phyloP scores from a whole-genome alignment of 306 rosid species.

The Lathyrus sativus region DNA sequence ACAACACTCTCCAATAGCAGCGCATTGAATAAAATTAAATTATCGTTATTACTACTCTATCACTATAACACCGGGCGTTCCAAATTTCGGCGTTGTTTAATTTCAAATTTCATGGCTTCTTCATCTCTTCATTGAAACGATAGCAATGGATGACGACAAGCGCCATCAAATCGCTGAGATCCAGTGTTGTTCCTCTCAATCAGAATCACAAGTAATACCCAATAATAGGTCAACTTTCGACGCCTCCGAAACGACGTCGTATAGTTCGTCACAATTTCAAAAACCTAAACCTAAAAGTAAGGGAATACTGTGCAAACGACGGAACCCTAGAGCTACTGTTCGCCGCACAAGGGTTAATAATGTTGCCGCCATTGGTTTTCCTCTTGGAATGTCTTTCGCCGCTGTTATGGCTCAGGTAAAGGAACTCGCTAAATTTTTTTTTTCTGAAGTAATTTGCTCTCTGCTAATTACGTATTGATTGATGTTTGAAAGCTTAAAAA shows the following conservation, averaged over 20 bases:
- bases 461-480: not conserved
- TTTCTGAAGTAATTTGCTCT: not conserved
- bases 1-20: not conserved
- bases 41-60: not conserved
- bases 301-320: slow-evolving; percentile 54
- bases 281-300: slow-evolving; percentile 30
- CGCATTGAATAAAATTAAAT: not conserved
- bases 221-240: slow-evolving; percentile 35
- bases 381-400: slow-evolving; percentile 86
- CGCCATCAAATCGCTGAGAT: no score
- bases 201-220: not conserved
- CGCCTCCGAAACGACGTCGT: slow-evolving; percentile 46
- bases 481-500: not conserved
- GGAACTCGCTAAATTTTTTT: not conserved
- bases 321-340: slow-evolving; percentile 50
- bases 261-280: slow-evolving; percentile 33
- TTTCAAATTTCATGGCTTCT: slow-evolving; percentile 3
- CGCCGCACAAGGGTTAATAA: slow-evolving; percentile 48
- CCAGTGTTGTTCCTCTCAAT: slow-evolving; percentile 14
- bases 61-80: not conserved
- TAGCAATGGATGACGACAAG: no score
- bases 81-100: slow-evolving; percentile 8
- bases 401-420: slow-evolving; percentile 80
- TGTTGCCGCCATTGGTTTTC: slow-evolving; percentile 62
- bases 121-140: not conserved